These are phyloP conservation scores for Lepidopterella palustris DNA, from an alignment of 495 filamentous ascomycete species.

Conservation along the genomic window DNA sequence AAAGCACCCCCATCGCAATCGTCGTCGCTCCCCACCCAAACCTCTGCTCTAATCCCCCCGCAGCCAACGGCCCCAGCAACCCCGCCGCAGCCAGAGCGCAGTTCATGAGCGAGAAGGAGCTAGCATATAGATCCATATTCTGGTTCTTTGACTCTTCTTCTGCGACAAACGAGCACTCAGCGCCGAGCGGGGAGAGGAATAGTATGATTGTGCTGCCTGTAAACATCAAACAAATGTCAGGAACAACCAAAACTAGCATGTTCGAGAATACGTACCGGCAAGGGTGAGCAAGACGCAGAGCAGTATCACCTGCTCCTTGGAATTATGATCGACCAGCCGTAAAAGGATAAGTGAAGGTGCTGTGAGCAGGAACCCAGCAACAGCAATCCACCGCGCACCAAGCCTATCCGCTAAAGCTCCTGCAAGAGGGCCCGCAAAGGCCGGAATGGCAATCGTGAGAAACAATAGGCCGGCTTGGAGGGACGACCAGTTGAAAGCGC, in stretches of 20 bases:
- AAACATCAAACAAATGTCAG: not conserved
- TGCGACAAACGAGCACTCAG: conserved; percentile 9
- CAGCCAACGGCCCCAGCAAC: conserved; percentile 11
- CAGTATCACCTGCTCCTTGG: conserved; percentile 54
- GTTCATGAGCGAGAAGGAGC: conserved; percentile 16
- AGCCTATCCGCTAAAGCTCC: conserved; percentile 54
- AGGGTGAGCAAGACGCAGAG: conserved; percentile 60
- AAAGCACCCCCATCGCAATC: conserved; percentile 6
- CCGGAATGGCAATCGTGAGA: conserved; percentile 55
- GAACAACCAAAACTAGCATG: not conserved
- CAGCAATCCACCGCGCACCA: conserved; percentile 54
- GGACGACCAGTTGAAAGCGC: conserved; percentile 57
- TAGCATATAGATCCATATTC: conserved; percentile 4
- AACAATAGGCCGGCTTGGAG: conserved; percentile 66
- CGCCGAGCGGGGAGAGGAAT: conserved; percentile 11
- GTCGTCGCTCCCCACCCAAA: conserved; percentile 12
- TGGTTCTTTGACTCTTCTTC: conserved; percentile 7
- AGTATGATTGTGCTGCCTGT: conserved; percentile 10
- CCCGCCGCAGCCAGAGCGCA: conserved; percentile 6
- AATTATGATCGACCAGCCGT: conserved; percentile 56
- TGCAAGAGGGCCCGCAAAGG: conserved; percentile 55
- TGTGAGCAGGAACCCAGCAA: conserved; percentile 54
- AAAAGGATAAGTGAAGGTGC: conserved; percentile 58
- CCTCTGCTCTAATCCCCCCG: conserved; percentile 3
- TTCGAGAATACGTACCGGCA: conserved; percentile 39